phyloP scores from a whole-genome alignment of 805 yeast genomes.

The Monosporozyma siamensis region DNA sequence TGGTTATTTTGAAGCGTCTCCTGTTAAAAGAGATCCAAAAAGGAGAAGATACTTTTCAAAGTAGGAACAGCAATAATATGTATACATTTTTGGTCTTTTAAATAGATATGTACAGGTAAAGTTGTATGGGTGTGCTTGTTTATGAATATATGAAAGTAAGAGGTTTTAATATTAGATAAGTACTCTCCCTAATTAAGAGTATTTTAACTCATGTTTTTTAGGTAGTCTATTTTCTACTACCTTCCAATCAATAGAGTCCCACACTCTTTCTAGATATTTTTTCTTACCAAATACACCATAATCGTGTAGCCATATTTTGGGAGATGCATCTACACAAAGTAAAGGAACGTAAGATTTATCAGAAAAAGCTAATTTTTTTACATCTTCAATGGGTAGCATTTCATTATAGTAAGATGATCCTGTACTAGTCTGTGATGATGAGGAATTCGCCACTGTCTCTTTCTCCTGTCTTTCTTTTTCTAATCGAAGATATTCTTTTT shows the following conservation, averaged over 20 bases:
- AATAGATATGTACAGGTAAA: no score
- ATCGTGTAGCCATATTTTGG: conserved; percentile 59
- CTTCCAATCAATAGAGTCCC: conserved; percentile 70
- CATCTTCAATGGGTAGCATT: conserved; percentile 31
- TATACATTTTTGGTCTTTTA: no score
- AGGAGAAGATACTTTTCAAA: no score
- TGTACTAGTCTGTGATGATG: neutral
- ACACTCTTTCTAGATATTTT: conserved; percentile 51
- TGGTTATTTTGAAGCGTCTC: neutral
- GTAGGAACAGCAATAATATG: no score
- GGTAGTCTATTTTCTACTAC: conserved; percentile 43
- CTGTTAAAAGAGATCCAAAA: no score
- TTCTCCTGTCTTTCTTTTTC: conserved; percentile 2
- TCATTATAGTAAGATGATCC: conserved; percentile 2
- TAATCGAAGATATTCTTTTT: conserved; percentile 5
- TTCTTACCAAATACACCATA: conserved; percentile 72
- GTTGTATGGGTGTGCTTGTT: no score
- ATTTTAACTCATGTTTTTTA: conserved; percentile 3
- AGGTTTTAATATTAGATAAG: no score
- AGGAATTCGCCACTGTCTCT: neutral
- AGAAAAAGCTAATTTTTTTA: conserved; percentile 27
- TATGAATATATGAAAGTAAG: no score
- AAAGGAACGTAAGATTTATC: conserved; percentile 41
- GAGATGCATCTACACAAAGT: conserved; percentile 62
- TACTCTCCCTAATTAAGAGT: no score